phyloP scores from a whole-genome alignment of 345 rosid species.

The Durio zibethinus region DNA sequence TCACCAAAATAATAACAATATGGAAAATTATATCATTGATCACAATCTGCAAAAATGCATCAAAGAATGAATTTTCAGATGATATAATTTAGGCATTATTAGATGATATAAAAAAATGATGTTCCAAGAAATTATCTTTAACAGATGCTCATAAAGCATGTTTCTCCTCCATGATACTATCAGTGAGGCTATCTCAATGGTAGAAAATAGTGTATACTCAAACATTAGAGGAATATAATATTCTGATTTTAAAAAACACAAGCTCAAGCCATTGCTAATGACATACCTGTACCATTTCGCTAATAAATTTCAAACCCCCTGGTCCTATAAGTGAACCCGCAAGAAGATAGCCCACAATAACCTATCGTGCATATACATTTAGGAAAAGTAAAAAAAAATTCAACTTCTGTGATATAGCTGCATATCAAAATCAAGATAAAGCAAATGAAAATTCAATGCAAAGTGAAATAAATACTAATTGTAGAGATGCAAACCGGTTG shows the following conservation, averaged over 20 bases:
- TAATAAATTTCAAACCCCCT: conserved; percentile 93
- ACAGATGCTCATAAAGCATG: neutral
- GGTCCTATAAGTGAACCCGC: conserved; percentile 97
- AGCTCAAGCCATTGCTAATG: neutral
- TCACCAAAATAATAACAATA: conserved; percentile 12
- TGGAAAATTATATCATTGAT: neutral
- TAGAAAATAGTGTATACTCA: neutral
- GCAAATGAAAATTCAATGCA: neutral
- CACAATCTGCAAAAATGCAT: neutral
- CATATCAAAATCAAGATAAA: conserved; percentile 1
- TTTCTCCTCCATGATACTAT: neutral
- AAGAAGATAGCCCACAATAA: conserved; percentile 96
- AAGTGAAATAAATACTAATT: conserved; percentile 19
- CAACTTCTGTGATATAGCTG: conserved; percentile 4
- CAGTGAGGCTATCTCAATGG: neutral
- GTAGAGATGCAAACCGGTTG: conserved; percentile 74
- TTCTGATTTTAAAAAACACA: neutral
- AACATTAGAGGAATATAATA: neutral
- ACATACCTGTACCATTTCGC: conserved; percentile 98
- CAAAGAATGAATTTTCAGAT: conserved; percentile 7
- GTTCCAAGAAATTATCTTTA: neutral
- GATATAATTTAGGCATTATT: neutral
- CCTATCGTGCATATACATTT: conserved; percentile 36
- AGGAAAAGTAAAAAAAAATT: neutral
- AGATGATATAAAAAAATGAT: neutral